These are phyloP conservation scores for Beauveria medogensis DNA, from an alignment of 2,329 filamentous ascomycete genomes.

Conservation along the genomic window DNA sequence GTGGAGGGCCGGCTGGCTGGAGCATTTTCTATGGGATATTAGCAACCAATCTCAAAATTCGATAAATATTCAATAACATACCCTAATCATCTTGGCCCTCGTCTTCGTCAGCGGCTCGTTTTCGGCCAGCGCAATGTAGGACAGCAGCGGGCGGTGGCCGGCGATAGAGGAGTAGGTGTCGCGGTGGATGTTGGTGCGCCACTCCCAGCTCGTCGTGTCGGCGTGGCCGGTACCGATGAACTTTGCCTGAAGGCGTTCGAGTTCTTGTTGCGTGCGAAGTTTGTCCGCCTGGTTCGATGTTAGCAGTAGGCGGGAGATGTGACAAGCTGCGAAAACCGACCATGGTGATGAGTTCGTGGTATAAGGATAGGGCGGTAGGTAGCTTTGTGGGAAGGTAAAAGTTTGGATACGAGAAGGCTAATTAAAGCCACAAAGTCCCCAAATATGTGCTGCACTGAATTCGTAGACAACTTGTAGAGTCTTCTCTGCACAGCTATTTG, in stretches of 20 bases:
- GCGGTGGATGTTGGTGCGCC: constrained; percentile 89
- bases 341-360: constrained; percentile 16
- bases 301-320: background rate
- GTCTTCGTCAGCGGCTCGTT: constrained; percentile 78
- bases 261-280: constrained; percentile 92
- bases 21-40: constrained; percentile 53
- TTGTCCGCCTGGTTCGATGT: constrained; percentile 68
- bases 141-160: constrained; percentile 79
- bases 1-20: constrained; percentile 52
- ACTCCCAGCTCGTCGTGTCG: constrained; percentile 96
- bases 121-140: constrained; percentile 83
- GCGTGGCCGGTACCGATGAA: constrained; percentile 94
- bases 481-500: too few relatives aligned
- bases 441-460: background rate
- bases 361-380: too few relatives aligned
- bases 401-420: background rate
- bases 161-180: constrained; percentile 86
- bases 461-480: background rate
- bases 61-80: constrained; percentile 23
- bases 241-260: constrained; percentile 91
- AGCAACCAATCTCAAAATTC: background rate
- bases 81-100: constrained; percentile 70
- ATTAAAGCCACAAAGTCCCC: background rate
- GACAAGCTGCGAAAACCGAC: constrained; percentile 12
- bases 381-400: too few relatives aligned